A percentile compares a stretch with the other conserved stretches of the same genome.
These are phyloP conservation scores for Metschnikowia borealis DNA, from an alignment of 805 yeast genomes.

Conservation along the genomic window DNA sequence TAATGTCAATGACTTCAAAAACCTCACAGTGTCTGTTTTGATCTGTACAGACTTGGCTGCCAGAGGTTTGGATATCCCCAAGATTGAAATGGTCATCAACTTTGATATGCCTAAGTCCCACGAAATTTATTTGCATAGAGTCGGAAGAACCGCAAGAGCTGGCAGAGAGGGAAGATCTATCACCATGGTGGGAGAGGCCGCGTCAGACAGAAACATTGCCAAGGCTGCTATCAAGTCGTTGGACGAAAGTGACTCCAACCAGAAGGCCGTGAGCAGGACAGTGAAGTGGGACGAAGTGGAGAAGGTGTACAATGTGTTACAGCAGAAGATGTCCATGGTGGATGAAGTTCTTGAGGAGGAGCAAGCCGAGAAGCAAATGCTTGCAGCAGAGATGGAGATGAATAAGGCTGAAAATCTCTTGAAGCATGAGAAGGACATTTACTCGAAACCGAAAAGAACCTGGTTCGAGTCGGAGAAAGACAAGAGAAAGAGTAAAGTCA, in stretches of 20 bases:
- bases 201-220: slow-evolving; percentile 87
- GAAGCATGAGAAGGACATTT: slow-evolving; percentile 76
- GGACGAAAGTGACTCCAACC: slow-evolving; percentile 30
- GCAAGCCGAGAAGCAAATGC: slow-evolving; percentile 78
- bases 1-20: slow-evolving; percentile 78
- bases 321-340: slow-evolving; percentile 53
- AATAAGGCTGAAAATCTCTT: slow-evolving; percentile 81
- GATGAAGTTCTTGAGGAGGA: slow-evolving; percentile 85
- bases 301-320: slow-evolving; percentile 57
- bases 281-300: slow-evolving; percentile 90
- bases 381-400: slow-evolving; percentile 87
- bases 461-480: slow-evolving; percentile 80
- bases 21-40: slow-evolving; percentile 76
- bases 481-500: slow-evolving; percentile 40
- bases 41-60: slow-evolving; percentile 98
- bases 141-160: slow-evolving; percentile 99
- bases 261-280: slow-evolving; percentile 76
- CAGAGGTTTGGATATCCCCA: slow-evolving; percentile 98
- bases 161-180: slow-evolving; percentile 94
- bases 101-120: slow-evolving; percentile 93
- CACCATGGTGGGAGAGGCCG: slow-evolving; percentile 87
- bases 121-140: slow-evolving; percentile 92
- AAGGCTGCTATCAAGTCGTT: slow-evolving; percentile 79
- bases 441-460: slow-evolving; percentile 88
- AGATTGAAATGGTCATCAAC: slow-evolving; percentile 90